phyloP scores from a whole-genome alignment of 2,329 filamentous ascomycete genomes.

The Colletotrichum destructivum region DNA sequence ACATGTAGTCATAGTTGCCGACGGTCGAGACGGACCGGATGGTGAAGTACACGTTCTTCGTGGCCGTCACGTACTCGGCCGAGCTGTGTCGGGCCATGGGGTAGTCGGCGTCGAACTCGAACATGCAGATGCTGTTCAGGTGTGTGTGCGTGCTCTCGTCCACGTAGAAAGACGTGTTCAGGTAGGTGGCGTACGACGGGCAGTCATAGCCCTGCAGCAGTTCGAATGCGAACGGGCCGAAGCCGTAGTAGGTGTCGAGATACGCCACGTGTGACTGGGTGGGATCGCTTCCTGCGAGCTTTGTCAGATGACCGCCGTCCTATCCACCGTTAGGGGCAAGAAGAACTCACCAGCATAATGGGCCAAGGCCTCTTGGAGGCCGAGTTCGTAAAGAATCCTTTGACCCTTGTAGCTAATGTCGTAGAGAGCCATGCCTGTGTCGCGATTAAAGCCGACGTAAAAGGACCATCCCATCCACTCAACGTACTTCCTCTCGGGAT shows the following conservation, averaged over 20 bases:
- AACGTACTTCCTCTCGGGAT: conserved; percentile 60
- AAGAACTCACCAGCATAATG: conserved; percentile 68
- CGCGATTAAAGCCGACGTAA: conserved; percentile 65
- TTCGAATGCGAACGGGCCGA: conserved; percentile 62
- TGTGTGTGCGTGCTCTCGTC: conserved; percentile 61
- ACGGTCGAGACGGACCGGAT: conserved; percentile 65
- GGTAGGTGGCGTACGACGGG: conserved; percentile 64
- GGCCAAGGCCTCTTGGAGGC: conserved; percentile 71
- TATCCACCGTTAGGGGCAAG: conserved; percentile 65
- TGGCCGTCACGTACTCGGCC: conserved; percentile 58
- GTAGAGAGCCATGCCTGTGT: conserved; percentile 64
- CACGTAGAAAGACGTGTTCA: conserved; percentile 63
- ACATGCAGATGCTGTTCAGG: conserved; percentile 68
- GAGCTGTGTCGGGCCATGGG: conserved; percentile 64
- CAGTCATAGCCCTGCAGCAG: conserved; percentile 67
- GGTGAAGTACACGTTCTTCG: conserved; percentile 62
- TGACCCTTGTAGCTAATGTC: conserved; percentile 70
- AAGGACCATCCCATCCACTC: conserved; percentile 68
- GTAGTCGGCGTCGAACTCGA: conserved; percentile 66
- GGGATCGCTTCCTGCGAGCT: conserved; percentile 58
- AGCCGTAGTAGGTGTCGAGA: conserved; percentile 63
- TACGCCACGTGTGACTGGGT: conserved; percentile 64
- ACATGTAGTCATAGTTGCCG: conserved; percentile 69
- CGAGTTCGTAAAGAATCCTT: conserved; percentile 69
- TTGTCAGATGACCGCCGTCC: not conserved